phyloP scores from a whole-genome alignment of 352 stramenopile genomes.

The Peronosclerospora sorghi region DNA sequence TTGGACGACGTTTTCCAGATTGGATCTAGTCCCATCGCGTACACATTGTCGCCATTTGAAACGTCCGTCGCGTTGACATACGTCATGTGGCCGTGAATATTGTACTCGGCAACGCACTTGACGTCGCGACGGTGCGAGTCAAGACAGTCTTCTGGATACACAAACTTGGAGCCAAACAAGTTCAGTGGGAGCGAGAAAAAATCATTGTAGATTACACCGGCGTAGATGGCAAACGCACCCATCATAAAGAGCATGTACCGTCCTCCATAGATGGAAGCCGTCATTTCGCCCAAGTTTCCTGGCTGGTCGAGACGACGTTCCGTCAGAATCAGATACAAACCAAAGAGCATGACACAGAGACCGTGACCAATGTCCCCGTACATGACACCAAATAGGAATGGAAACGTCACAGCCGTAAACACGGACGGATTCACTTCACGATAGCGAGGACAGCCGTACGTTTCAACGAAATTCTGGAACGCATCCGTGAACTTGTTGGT shows the following conservation, averaged over 20 bases:
- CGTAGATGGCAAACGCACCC: constrained; percentile 97
- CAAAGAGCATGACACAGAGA: constrained; percentile 90
- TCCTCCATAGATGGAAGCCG: constrained; percentile 83
- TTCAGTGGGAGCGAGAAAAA: constrained; percentile 97
- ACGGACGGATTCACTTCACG: constrained; percentile 97
- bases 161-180: constrained; percentile 93
- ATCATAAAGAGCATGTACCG: constrained; percentile 99
- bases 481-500: constrained; percentile 98
- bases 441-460: constrained; percentile 97
- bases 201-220: constrained; percentile 99
- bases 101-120: constrained; percentile 63
- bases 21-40: constrained; percentile 96
- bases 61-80: constrained; percentile 80
- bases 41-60: constrained; percentile 82
- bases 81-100: constrained; percentile 55
- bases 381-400: constrained; percentile 99
- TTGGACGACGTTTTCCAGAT: constrained; percentile 97
- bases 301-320: constrained; percentile 78
- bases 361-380: constrained; percentile 99
- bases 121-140: constrained; percentile 37
- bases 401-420: constrained; percentile 98
- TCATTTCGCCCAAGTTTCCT: constrained; percentile 87
- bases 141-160: constrained; percentile 75
- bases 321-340: constrained; percentile 90
- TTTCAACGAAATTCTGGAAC: constrained; percentile 98